phyloP scores from a whole-genome alignment of 2,329 filamentous ascomycete species.

The Nemania serpens region DNA sequence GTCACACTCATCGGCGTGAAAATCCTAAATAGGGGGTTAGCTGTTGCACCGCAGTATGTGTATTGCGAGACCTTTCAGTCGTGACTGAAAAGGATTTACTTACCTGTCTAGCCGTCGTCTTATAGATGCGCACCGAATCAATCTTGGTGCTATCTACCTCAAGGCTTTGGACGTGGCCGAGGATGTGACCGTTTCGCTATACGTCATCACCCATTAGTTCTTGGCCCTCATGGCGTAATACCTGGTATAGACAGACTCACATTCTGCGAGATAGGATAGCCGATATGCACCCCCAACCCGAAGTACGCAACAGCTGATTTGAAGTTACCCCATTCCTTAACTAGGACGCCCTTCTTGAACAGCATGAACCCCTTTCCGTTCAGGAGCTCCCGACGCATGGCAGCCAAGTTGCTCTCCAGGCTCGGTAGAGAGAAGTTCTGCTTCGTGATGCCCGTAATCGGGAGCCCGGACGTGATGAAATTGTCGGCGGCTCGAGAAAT shows the following conservation, averaged over 20 bases:
- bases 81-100: not conserved
- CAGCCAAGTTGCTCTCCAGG: slow-evolving; percentile 56
- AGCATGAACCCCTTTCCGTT: slow-evolving; percentile 89
- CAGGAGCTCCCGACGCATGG: slow-evolving; percentile 68
- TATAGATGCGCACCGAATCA: slow-evolving; percentile 87
- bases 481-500: slow-evolving; percentile 64
- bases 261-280: slow-evolving; percentile 89
- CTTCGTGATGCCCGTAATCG: slow-evolving; percentile 66
- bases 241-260: slow-evolving; percentile 46
- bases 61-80: not conserved
- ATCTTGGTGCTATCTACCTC: slow-evolving; percentile 81
- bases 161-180: slow-evolving; percentile 88
- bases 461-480: slow-evolving; percentile 62
- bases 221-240: too few relatives aligned
- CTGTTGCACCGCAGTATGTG: not conserved
- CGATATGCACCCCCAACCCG: slow-evolving; percentile 82
- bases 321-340: slow-evolving; percentile 72
- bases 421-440: slow-evolving; percentile 65
- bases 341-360: slow-evolving; percentile 79
- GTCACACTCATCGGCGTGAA: slow-evolving; percentile 83
- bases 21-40: slow-evolving; percentile 45
- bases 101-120: slow-evolving; percentile 82
- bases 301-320: slow-evolving; percentile 91
- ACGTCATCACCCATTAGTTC: slow-evolving; percentile 7
- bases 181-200: slow-evolving; percentile 67